Evolutionary conservation across 371 early-diverging fungal genomes (phyloP).

Genomic region (Amoeboaphelidium protococcarum): DNA sequence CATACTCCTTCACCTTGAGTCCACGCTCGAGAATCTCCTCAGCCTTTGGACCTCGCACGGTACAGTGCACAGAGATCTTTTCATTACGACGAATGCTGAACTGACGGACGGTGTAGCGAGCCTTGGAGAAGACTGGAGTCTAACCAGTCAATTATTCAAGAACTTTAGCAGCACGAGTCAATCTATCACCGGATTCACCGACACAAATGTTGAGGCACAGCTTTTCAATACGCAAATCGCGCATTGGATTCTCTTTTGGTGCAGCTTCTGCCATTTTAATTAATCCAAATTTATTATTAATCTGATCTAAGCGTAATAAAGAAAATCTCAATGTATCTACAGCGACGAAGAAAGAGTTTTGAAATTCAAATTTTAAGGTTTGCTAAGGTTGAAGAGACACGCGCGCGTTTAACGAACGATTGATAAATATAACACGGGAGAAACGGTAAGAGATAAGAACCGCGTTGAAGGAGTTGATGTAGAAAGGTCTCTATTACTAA

Average conservation of each 20-base stretch:
- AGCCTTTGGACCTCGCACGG: constrained; percentile 86
- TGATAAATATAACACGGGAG: too few species aligned
- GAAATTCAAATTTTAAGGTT: too few species aligned
- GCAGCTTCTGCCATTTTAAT: constrained; percentile 11
- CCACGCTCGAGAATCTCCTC: constrained; percentile 96
- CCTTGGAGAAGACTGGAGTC: constrained; percentile 97
- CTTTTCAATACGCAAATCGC: constrained; percentile 93
- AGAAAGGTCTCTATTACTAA: too few species aligned
- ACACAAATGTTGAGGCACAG: constrained; percentile 99
- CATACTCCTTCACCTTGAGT: constrained; percentile 99
- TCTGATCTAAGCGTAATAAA: too few species aligned
- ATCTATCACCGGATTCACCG: constrained; percentile 96
- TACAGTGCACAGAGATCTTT: constrained; percentile 97
- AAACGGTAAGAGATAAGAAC: too few species aligned
- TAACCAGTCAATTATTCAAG: constrained; percentile 99
- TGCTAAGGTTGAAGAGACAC: too few species aligned
- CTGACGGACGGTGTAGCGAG: constrained; percentile 97
- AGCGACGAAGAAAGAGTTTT: too few species aligned
- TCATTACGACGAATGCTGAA: constrained; percentile 99
- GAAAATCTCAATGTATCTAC: too few species aligned
- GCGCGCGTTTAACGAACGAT: too few species aligned
- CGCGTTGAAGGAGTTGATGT: too few species aligned
- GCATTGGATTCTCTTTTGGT: constrained; percentile 57
- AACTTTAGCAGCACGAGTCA: constrained; percentile 99
- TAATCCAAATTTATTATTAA: too few species aligned